Percentiles rank a stretch among this genome's conserved stretches.
Conservation (phyloP, 2,329 filamentous ascomycete genomes). For the Fusarium ramigenum region DNA sequence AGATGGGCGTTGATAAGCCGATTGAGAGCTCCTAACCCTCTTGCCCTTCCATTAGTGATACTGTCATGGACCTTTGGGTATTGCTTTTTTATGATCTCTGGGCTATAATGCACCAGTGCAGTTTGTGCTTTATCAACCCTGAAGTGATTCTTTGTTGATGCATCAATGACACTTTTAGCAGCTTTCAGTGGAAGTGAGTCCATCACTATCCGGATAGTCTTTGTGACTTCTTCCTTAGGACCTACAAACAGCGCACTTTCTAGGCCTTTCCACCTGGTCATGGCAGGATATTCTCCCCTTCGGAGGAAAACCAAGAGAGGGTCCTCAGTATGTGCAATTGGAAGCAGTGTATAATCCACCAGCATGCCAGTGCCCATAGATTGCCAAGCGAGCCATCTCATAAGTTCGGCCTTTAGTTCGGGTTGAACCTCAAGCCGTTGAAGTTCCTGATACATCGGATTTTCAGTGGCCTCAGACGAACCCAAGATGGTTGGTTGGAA, state of each 20-base stretch:
- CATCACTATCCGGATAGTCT: slow-evolving; percentile 69
- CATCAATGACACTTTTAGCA: slow-evolving; percentile 70
- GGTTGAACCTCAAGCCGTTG: slow-evolving; percentile 70
- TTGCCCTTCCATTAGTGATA: slow-evolving; percentile 63
- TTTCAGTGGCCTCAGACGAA: slow-evolving; percentile 81
- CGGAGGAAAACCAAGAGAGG: slow-evolving; percentile 76
- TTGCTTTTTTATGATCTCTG: slow-evolving; percentile 66
- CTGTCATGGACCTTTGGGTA: slow-evolving; percentile 75
- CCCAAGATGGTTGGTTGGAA: slow-evolving; percentile 87
- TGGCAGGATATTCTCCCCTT: slow-evolving; percentile 75
- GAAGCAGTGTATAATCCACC: slow-evolving; percentile 80
- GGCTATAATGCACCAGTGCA: slow-evolving; percentile 82
- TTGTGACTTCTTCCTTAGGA: slow-evolving; percentile 69
- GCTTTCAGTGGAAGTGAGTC: slow-evolving; percentile 60
- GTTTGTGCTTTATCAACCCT: slow-evolving; percentile 70
- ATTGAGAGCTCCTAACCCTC: slow-evolving; percentile 73
- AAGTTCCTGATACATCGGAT: slow-evolving; percentile 79
- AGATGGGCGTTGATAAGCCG: slow-evolving; percentile 85
- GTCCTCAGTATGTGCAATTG: slow-evolving; percentile 83
- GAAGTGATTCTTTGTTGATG: slow-evolving; percentile 68
- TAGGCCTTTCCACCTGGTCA: slow-evolving; percentile 79
- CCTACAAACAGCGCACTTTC: slow-evolving; percentile 79
- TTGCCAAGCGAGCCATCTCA: slow-evolving; percentile 92
- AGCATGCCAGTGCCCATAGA: slow-evolving; percentile 87
- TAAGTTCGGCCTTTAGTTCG: slow-evolving; percentile 73